Evolutionary conservation across 306 rosid genomes (phyloP), one percentile per base, ranked within the genome.

Genomic region (Morella rubra): DNA sequence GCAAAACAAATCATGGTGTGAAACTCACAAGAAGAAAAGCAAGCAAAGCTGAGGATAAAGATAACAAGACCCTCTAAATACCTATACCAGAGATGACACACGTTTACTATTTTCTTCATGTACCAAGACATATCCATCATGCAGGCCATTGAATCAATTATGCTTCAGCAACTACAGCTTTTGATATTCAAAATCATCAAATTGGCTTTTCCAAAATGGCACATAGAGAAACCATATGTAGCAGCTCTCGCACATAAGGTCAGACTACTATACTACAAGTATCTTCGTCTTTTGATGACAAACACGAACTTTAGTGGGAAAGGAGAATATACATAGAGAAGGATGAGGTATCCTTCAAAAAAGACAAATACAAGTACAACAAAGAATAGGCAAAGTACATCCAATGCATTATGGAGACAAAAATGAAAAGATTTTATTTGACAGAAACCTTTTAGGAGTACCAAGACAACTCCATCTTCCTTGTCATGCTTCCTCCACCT

Each of bases 1-100:
- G 37, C 41, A 2, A 80, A 58, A 77, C 69, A 61, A 65, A n/a
- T n/a, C 8, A 53, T 55, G 59, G 47, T 11, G 69, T 66, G 44
- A 59, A 78, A 72, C 69, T 54, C 74, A 20, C 44, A 80, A 37
- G 61, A 80, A n/a, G 40, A 27, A 58, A 64, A 56, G 73, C 69
- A 51, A 8, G 14, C 51, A 47, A 47, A 47, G 16, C 10, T 13
- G 65, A 76, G 40, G 56, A 65, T 19, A 0, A 20, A 41, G 67
- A 67, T 72, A 84, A 44, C 59, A 51, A 50, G 72, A 24, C 37
- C 37, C 20, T 56, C 12, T 70, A 56, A 59, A 66, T 70, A 27
- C 41, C 40, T 12, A 59, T 24, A 11, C 37, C 22, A 22, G 66
- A 59, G 41, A 24, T 59, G 10, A n/a, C n/a, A 54, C 5, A n/a